phyloP scores from a whole-genome alignment of 768 basidiomycete genomes.

The Tylopilus cervinicoccineus region DNA sequence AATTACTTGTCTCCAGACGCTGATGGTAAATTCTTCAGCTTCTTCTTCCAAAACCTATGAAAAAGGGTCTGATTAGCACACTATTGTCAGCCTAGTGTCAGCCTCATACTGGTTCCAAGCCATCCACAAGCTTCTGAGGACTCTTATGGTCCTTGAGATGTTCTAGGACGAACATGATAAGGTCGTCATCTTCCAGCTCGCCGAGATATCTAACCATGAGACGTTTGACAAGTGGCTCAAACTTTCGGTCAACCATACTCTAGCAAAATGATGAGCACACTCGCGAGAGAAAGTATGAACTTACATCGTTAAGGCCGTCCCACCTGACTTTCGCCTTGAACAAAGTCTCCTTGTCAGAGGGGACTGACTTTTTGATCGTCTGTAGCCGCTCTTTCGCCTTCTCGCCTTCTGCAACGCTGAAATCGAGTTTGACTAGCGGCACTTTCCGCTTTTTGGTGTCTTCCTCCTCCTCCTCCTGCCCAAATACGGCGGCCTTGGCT shows the following conservation, averaged over 20 bases:
- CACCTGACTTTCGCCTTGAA: slow-evolving; percentile 87
- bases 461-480: slow-evolving; percentile 82
- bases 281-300: slow-evolving; percentile 23
- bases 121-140: slow-evolving; percentile 82
- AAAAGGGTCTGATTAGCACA: not conserved
- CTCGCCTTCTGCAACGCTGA: slow-evolving; percentile 77
- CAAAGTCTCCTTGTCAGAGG: slow-evolving; percentile 70
- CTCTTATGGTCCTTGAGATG: slow-evolving; percentile 89
- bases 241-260: slow-evolving; percentile 79
- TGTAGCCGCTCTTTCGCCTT: slow-evolving; percentile 78
- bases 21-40: slow-evolving; percentile 70
- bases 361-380: slow-evolving; percentile 70
- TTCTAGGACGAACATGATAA: slow-evolving; percentile 91
- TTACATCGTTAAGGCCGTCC: slow-evolving; percentile 86
- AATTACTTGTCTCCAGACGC: slow-evolving; percentile 88
- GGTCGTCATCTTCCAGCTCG: slow-evolving; percentile 89
- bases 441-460: slow-evolving; percentile 74
- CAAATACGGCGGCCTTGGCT: slow-evolving; percentile 54
- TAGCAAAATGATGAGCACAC: slow-evolving; percentile 31
- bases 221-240: slow-evolving; percentile 79
- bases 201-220: slow-evolving; percentile 87
- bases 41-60: slow-evolving; percentile 91
- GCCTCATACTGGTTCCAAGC: slow-evolving; percentile 81
- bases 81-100: not conserved
- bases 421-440: slow-evolving; percentile 87